A percentile compares a stretch with the other conserved stretches of the same genome.
Evolutionary conservation across 176 grass and related monocot species (phyloP).

Genomic region (Musa acuminata): DNA sequence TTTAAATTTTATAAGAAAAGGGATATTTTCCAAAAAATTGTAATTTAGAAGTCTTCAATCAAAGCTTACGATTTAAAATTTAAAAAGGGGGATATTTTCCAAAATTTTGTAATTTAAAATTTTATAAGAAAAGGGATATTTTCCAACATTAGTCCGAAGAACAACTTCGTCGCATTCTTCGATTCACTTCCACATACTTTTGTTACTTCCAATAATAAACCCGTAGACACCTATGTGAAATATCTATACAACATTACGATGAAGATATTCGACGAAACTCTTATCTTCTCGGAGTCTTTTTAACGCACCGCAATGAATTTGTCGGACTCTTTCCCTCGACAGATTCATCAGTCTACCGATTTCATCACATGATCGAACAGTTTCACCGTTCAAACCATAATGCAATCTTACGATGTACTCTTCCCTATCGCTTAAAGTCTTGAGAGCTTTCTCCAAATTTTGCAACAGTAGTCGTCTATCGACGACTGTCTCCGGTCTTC

Average conservation of each 20-base stretch:
- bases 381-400: slow-evolving; percentile 24
- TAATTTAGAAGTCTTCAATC: too few relatives aligned
- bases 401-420: slow-evolving; percentile 22
- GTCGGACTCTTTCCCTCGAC: slow-evolving; percentile 22
- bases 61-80: too few relatives aligned
- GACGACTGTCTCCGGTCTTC: slow-evolving; percentile 9
- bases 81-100: too few relatives aligned
- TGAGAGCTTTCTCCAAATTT: slow-evolving; percentile 24
- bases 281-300: slow-evolving; percentile 26
- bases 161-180: too few relatives aligned
- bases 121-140: too few relatives aligned
- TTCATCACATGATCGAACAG: slow-evolving; percentile 28
- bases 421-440: slow-evolving; percentile 23
- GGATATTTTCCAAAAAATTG: too few relatives aligned
- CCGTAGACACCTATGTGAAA: not conserved
- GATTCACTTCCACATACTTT: too few relatives aligned
- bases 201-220: too few relatives aligned
- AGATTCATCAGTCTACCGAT: slow-evolving; percentile 26
- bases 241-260: slow-evolving; percentile 10
- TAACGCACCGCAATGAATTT: slow-evolving; percentile 19
- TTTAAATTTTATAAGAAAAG: too few relatives aligned
- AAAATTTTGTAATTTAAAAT: too few relatives aligned
- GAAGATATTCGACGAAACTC: slow-evolving; percentile 21
- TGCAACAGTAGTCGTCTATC: slow-evolving; percentile 14
- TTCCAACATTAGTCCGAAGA: too few relatives aligned